A percentile compares a stretch with the other conserved stretches of the same genome.
phyloP scores from a whole-genome alignment of 2,329 filamentous ascomycete genomes.

The Ophiognomonia clavigignenti-juglandacearum region DNA sequence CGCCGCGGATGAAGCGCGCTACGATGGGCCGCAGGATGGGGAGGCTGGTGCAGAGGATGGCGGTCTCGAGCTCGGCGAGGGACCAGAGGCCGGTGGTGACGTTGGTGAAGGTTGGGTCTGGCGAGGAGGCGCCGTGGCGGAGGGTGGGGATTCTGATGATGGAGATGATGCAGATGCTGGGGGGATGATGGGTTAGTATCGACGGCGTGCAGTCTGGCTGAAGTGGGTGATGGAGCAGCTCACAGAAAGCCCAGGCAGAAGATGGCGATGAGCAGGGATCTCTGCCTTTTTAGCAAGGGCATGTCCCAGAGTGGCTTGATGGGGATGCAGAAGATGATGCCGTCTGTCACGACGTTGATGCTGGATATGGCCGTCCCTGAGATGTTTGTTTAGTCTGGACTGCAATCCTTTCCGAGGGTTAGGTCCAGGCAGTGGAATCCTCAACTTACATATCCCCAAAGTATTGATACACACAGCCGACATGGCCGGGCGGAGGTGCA shows the following conservation, averaged over 20 bases:
- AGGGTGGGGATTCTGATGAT: slow-evolving; percentile 4
- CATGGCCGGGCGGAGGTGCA: neutral
- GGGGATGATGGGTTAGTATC: neutral
- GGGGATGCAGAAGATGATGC: slow-evolving; percentile 3
- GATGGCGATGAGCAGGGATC: slow-evolving; percentile 5
- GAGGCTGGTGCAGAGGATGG: slow-evolving; percentile 9
- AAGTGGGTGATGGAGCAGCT: neutral
- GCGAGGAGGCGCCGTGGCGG: neutral
- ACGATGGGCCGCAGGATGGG: slow-evolving; percentile 18
- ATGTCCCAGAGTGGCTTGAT: slow-evolving; percentile 1
- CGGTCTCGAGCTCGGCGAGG: slow-evolving; percentile 2
- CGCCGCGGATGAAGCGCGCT: slow-evolving; percentile 1
- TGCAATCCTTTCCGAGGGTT: neutral
- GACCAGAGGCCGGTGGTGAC: slow-evolving; percentile 4
- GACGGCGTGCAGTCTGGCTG: slow-evolving; percentile 2
- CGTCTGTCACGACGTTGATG: slow-evolving; percentile 2
- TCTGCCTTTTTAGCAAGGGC: slow-evolving; percentile 3
- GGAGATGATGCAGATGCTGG: slow-evolving; percentile 9
- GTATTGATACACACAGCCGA: neutral
- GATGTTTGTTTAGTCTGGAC: neutral
- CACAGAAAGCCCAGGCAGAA: slow-evolving; percentile 9
- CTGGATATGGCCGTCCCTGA: slow-evolving; percentile 3
- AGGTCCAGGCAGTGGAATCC: neutral
- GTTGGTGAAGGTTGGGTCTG: slow-evolving; percentile 4
- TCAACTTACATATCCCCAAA: slow-evolving; percentile 1